phyloP scores from a whole-genome alignment of 2,329 filamentous ascomycete species.

The Cercospora beticola region DNA sequence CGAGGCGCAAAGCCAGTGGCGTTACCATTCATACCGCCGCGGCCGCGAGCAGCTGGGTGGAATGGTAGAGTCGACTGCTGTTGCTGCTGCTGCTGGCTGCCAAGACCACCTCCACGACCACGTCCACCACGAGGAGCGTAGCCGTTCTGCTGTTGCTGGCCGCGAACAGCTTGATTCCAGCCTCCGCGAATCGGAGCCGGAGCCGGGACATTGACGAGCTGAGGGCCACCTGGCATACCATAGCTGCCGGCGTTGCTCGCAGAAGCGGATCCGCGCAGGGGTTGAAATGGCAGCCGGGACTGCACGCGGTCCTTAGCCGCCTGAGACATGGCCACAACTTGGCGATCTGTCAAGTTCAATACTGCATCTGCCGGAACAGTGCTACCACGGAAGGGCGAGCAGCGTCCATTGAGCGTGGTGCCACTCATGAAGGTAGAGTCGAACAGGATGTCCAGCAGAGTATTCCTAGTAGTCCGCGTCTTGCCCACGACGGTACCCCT shows the following conservation, averaged over 20 bases:
- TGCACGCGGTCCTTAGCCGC: constrained; percentile 35
- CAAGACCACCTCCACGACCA: constrained; percentile 43
- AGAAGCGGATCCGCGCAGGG: constrained; percentile 29
- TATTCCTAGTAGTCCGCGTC: constrained; percentile 78
- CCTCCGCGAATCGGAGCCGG: constrained; percentile 60
- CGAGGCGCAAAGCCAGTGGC: constrained; percentile 25
- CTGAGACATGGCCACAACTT: constrained; percentile 65
- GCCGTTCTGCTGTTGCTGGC: constrained; percentile 45
- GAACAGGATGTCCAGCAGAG: constrained; percentile 88
- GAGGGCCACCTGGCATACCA: constrained; percentile 60
- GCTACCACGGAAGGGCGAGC: constrained; percentile 88
- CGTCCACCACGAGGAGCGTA: constrained; percentile 29
- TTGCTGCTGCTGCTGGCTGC: constrained; percentile 30
- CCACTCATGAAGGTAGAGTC: constrained; percentile 97
- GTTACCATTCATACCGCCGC: constrained; percentile 36
- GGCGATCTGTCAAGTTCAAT: constrained; percentile 79
- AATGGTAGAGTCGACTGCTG: constrained; percentile 42
- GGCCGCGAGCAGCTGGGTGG: constrained; percentile 34
- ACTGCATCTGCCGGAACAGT: constrained; percentile 87
- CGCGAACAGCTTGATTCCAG: constrained; percentile 58
- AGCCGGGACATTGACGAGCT: constrained; percentile 57
- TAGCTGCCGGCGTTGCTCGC: constrained; percentile 46
- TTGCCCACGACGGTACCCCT: constrained; percentile 93
- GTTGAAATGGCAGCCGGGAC: constrained; percentile 25
- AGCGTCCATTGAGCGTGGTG: constrained; percentile 84